Evolutionary conservation across 306 rosid species (phyloP), one percentile per base, ranked within the genome.

Genomic region (Prosopis cineraria): DNA sequence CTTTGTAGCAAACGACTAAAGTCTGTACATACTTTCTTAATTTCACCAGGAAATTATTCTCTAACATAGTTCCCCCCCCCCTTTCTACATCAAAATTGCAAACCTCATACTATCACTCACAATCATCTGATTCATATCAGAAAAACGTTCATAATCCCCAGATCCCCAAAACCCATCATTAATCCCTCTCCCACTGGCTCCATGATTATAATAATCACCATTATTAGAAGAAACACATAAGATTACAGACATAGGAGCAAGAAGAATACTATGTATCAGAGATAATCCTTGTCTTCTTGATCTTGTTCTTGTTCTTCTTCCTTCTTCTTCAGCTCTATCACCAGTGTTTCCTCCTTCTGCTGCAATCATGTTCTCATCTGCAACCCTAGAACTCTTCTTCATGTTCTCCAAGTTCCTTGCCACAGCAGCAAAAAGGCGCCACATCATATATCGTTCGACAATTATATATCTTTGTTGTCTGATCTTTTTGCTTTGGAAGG

Each of bases 61-160:
- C 59, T n/a, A n/a, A 52, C 19, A 33, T 30, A 29, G 0, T 55
- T 22, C 1, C 1, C 6, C 7, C 6, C 8, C 6, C 7, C 0
- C 1, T 14, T 8, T 45, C 80, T 83, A 93, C 95, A 93, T 89
- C 72, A 93, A 88, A 79, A 93, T 93, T 59, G 98, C 98, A 79
- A 89, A 93, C 65, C 98, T 84, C 93, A 91, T 88, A 82, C 98
- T 87, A 19, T 93, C 98, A 73, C 82, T 89, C 40, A 91, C 97
- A 89, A 91, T 87, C 69, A 64, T 64, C 44, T 65, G 95, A 80
- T 91, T 93, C 76, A 91, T 88, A 48, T 94, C 97, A 24, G 97
- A 90, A 33, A 84, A 59, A 72, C 86, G 96, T 9, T 85, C 78
- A 50, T 85, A 84, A 60, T 91, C 95, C n/a, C 88, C 87, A 22